Evolutionary conservation across 2,329 filamentous ascomycete species (phyloP).

Genomic region (Penicillium sp.): DNA sequence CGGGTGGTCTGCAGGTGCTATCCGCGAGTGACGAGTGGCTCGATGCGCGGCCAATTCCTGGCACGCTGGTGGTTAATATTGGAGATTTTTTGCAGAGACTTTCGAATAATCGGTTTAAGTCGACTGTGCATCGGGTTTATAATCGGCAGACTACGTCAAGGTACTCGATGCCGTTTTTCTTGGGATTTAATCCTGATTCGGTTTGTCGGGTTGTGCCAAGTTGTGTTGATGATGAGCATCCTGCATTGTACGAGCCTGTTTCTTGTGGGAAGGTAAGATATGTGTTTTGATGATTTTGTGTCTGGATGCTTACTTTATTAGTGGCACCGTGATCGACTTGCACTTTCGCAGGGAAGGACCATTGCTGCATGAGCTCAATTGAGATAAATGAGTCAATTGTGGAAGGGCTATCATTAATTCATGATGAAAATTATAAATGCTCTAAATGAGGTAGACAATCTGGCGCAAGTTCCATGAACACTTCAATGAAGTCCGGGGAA

Average conservation of each 20-base stretch:
- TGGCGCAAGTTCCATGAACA: too few relatives aligned
- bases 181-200: constrained; percentile 55
- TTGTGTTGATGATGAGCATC: constrained; percentile 48
- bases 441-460: too few relatives aligned
- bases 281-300: neutral
- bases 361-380: neutral
- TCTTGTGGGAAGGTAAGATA: constrained; percentile 47
- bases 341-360: constrained; percentile 8
- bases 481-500: neutral
- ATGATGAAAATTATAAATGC: neutral
- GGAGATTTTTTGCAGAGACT: constrained; percentile 55
- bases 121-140: constrained; percentile 53
- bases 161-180: constrained; percentile 59
- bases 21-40: constrained; percentile 37
- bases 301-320: neutral
- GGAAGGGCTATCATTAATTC: neutral
- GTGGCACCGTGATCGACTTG: constrained; percentile 26
- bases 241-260: constrained; percentile 53
- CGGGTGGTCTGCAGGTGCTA: constrained; percentile 47
- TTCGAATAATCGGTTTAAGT: constrained; percentile 52
- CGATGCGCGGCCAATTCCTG: constrained; percentile 37
- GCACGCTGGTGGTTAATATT: constrained; percentile 54
- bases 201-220: constrained; percentile 45
- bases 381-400: neutral
- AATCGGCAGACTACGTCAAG: constrained; percentile 37